phyloP scores from a whole-genome alignment of 2,329 filamentous ascomycete species.

The Fulvia fulva region DNA sequence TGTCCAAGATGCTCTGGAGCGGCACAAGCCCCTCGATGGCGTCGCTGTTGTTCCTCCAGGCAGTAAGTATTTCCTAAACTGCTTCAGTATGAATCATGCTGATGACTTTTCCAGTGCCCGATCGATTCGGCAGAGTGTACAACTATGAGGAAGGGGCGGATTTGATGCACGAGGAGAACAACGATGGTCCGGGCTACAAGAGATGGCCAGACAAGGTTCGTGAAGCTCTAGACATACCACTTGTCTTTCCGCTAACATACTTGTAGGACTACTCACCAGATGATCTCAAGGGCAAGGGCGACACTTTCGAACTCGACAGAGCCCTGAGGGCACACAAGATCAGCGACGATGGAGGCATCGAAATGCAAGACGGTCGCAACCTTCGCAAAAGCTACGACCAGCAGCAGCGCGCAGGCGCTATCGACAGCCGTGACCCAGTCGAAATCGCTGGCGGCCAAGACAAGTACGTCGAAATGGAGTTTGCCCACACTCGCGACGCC shows the following conservation, averaged over 20 bases:
- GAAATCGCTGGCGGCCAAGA: conserved; percentile 33
- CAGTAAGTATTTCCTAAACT: conserved; percentile 9
- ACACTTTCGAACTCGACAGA: conserved; percentile 68
- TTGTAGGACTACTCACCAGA: conserved; percentile 63
- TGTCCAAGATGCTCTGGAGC: conserved; percentile 67
- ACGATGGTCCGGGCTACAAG: conserved; percentile 69
- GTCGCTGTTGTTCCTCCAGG: conserved; percentile 74
- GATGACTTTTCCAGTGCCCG: conserved; percentile 41
- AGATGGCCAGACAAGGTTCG: conserved; percentile 70
- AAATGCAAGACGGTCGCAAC: conserved; percentile 40
- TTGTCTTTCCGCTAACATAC: background rate
- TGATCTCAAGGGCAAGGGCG: conserved; percentile 79
- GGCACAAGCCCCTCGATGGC: conserved; percentile 76
- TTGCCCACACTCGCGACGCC: conserved; percentile 26
- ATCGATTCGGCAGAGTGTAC: conserved; percentile 66
- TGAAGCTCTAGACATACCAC: conserved; percentile 20
- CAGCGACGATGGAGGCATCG: conserved; percentile 37
- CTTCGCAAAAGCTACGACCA: conserved; percentile 36
- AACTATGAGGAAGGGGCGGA: conserved; percentile 82
- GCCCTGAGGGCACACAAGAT: conserved; percentile 59
- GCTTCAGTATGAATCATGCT: background rate
- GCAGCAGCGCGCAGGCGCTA: conserved; percentile 27
- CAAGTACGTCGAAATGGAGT: conserved; percentile 31
- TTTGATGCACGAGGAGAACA: conserved; percentile 70
- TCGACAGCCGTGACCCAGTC: conserved; percentile 31